Evolutionary conservation across 2,329 filamentous ascomycete genomes (phyloP).

Genomic region (Colletotrichum falcatum): DNA sequence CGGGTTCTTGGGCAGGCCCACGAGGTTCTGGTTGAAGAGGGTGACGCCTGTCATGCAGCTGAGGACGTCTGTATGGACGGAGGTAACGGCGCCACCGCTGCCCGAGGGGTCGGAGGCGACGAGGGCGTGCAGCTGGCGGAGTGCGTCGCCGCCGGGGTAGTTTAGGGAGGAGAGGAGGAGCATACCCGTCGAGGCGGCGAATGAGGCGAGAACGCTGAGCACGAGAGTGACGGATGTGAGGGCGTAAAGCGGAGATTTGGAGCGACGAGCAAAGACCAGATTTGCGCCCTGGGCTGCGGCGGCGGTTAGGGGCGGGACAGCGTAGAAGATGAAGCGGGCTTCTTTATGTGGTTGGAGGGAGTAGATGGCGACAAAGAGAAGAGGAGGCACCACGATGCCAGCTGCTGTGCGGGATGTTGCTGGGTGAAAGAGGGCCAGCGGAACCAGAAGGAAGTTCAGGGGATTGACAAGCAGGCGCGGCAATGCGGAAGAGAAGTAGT

Average conservation of each 20-base stretch:
- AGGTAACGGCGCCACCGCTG: slow-evolving; percentile 49
- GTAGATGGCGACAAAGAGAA: slow-evolving; percentile 83
- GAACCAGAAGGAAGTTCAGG: slow-evolving; percentile 67
- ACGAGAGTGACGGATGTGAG: slow-evolving; percentile 67
- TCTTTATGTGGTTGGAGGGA: slow-evolving; percentile 96
- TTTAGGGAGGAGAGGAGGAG: slow-evolving; percentile 87
- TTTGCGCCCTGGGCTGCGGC: slow-evolving; percentile 80
- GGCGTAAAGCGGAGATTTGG: slow-evolving; percentile 68
- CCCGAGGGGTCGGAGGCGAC: slow-evolving; percentile 45
- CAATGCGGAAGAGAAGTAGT: slow-evolving; percentile 85
- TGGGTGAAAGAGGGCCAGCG: slow-evolving; percentile 62
- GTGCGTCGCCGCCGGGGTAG: slow-evolving; percentile 90
- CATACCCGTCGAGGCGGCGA: slow-evolving; percentile 72
- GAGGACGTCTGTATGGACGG: slow-evolving; percentile 73
- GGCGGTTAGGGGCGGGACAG: slow-evolving; percentile 83
- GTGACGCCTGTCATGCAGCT: slow-evolving; percentile 78
- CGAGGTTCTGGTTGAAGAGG: slow-evolving; percentile 68
- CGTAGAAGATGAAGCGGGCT: slow-evolving; percentile 93
- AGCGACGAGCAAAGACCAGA: slow-evolving; percentile 74
- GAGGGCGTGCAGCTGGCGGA: slow-evolving; percentile 64
- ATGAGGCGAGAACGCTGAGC: slow-evolving; percentile 69
- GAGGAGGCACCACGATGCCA: slow-evolving; percentile 71
- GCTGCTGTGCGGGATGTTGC: slow-evolving; percentile 57
- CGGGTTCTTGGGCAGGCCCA: slow-evolving; percentile 52
- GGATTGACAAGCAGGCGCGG: slow-evolving; percentile 90